A percentile compares a stretch with the other conserved stretches of the same genome.
These are phyloP conservation scores for Conringia planisiliqua DNA, from an alignment of 345 rosid genomes.

Conservation along the genomic window DNA sequence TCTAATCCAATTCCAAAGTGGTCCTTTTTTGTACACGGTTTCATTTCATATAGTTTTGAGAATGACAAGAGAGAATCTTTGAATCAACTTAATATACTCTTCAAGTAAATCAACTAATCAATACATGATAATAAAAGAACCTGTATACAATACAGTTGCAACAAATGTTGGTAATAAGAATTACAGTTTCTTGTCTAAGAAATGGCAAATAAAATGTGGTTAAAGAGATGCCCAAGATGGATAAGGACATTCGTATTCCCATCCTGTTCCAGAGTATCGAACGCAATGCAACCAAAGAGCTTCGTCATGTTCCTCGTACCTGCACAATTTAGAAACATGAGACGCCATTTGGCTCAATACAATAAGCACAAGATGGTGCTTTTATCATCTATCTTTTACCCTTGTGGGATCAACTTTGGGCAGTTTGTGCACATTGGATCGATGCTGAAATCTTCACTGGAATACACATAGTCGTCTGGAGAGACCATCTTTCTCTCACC, in stretches of 20 bases:
- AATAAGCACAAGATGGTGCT: neutral
- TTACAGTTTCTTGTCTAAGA: neutral
- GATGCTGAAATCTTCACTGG: constrained; percentile 53
- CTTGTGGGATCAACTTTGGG: constrained; percentile 75
- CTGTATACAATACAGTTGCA: neutral
- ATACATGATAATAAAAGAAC: neutral
- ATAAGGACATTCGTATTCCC: constrained; percentile 73
- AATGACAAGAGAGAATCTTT: neutral
- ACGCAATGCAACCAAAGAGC: constrained; percentile 78
- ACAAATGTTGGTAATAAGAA: neutral
- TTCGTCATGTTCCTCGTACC: constrained; percentile 63
- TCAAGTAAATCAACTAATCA: neutral
- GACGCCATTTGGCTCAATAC: neutral
- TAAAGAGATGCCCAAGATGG: constrained; percentile 67
- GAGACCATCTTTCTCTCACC: constrained; percentile 26
- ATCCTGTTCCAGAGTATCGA: constrained; percentile 73
- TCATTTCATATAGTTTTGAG: neutral
- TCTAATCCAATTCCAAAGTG: neutral
- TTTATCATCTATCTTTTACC: constrained; percentile 37
- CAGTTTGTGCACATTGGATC: constrained; percentile 85
- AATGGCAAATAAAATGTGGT: neutral
- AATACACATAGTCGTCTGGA: constrained; percentile 33
- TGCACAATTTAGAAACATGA: constrained; percentile 29
- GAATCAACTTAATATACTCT: neutral
- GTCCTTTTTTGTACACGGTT: neutral